Evolutionary conservation across 352 stramenopile genomes (phyloP).

Genomic region (Plasmopara muralis): DNA sequence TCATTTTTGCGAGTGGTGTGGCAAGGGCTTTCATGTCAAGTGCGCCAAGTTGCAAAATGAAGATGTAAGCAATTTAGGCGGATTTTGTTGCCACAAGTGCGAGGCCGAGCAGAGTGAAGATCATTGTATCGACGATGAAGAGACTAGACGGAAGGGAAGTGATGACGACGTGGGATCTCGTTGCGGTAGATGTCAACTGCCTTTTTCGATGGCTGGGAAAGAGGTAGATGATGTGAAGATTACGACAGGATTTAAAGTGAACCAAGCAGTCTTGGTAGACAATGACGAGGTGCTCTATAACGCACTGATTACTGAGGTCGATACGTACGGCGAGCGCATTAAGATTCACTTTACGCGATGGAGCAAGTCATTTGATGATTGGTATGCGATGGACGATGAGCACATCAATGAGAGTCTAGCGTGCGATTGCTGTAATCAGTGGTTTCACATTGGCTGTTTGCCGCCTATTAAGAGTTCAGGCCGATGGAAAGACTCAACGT

Average conservation of each 20-base stretch:
- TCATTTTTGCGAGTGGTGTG: conserved; percentile 83
- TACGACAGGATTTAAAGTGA: conserved; percentile 54
- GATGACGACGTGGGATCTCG: conserved; percentile 51
- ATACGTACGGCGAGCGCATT: conserved; percentile 58
- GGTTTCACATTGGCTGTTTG: conserved; percentile 84
- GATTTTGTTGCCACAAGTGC: conserved; percentile 73
- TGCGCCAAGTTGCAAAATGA: conserved; percentile 50
- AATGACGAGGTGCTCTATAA: conserved; percentile 86
- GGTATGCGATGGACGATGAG: conserved; percentile 87
- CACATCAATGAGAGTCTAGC: conserved; percentile 85
- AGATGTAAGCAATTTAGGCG: conserved; percentile 42
- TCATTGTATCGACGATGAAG: conserved; percentile 45
- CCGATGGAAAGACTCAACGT: conserved; percentile 80
- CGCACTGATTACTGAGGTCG: conserved; percentile 76
- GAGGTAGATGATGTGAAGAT: conserved; percentile 20
- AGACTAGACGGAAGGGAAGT: conserved; percentile 24
- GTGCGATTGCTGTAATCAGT: conserved; percentile 84
- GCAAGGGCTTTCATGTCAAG: conserved; percentile 69
- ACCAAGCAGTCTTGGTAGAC: conserved; percentile 79
- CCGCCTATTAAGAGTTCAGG: conserved; percentile 80
- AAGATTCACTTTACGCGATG: conserved; percentile 85
- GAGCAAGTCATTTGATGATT: conserved; percentile 86
- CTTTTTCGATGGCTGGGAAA: conserved; percentile 39
- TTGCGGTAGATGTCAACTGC: conserved; percentile 54
- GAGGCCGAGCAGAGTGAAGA: conserved; percentile 56